phyloP scores from a whole-genome alignment of 1,284 basidiomycete species.

The Apiotrichum siamense region DNA sequence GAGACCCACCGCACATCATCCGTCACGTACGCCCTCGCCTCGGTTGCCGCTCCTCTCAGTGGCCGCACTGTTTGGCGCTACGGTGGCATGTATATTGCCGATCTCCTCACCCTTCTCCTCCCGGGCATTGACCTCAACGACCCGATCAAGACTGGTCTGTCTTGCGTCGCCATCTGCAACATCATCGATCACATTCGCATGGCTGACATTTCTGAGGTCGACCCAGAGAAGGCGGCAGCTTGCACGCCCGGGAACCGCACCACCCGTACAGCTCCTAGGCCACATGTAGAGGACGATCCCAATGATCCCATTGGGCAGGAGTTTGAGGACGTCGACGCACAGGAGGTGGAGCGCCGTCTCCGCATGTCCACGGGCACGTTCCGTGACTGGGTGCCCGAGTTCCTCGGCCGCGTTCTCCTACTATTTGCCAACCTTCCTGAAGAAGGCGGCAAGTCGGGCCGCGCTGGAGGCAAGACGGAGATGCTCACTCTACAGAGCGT shows the following conservation, averaged over 20 bases:
- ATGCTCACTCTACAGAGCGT: conserved; percentile 35
- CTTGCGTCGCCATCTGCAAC: conserved; percentile 56
- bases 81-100: conserved; percentile 80
- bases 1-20: conserved; percentile 91
- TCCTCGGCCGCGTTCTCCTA: conserved; percentile 77
- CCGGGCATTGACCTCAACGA: conserved; percentile 74
- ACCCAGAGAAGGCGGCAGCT: conserved; percentile 12
- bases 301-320: conserved; percentile 37
- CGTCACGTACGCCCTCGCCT: conserved; percentile 79
- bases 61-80: conserved; percentile 68
- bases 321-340: conserved; percentile 31
- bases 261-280: conserved; percentile 20
- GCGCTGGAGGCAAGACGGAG: conserved; percentile 49
- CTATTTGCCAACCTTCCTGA: conserved; percentile 92
- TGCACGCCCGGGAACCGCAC: conserved; percentile 25
- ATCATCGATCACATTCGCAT: conserved; percentile 75
- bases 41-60: conserved; percentile 70
- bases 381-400: conserved; percentile 77
- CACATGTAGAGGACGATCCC: conserved; percentile 35
- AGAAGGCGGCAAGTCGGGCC: conserved; percentile 50
- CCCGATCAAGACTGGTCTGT: conserved; percentile 67
- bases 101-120: conserved; percentile 80
- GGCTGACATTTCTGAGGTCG: conserved; percentile 39
- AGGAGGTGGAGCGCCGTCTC: conserved; percentile 39
- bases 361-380: conserved; percentile 41